These are phyloP conservation scores for Paramecium sonneborni DNA, from an alignment of 73 alveolate genomes.

Conservation along the genomic window DNA sequence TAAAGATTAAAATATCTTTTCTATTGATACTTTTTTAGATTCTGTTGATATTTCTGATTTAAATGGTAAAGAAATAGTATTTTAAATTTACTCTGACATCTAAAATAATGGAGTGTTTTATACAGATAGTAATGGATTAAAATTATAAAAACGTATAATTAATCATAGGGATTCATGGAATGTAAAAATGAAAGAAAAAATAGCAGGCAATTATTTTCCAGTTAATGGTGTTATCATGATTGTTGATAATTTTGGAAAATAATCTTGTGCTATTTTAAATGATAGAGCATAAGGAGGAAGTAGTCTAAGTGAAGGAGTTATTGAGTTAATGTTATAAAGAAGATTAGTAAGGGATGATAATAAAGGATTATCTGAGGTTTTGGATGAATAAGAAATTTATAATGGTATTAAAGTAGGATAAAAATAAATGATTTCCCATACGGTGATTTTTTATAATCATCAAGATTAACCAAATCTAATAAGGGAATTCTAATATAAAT, in stretches of 20 bases:
- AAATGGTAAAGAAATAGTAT: constrained; percentile 52
- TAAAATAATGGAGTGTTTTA: constrained; percentile 66
- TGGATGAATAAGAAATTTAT: constrained; percentile 73
- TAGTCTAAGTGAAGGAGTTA: constrained; percentile 82
- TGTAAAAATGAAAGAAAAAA: constrained; percentile 48
- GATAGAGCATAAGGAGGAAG: constrained; percentile 94
- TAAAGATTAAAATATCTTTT: neutral
- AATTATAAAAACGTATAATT: constrained; percentile 68
- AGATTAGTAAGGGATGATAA: constrained; percentile 76
- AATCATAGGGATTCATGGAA: constrained; percentile 73
- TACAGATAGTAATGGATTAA: constrained; percentile 79
- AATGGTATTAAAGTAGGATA: neutral
- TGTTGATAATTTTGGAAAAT: constrained; percentile 29
- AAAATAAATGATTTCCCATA: constrained; percentile 8
- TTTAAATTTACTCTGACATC: constrained; percentile 25
- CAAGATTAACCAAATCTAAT: neutral
- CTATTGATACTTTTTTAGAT: constrained; percentile 46
- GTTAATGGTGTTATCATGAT: constrained; percentile 69
- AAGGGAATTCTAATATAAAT: neutral
- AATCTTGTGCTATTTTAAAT: constrained; percentile 64
- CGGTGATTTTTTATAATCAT: neutral
- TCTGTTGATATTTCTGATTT: constrained; percentile 35
- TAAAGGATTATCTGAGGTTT: constrained; percentile 83
- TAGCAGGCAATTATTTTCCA: constrained; percentile 79
- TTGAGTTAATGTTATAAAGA: constrained; percentile 94